Conservation (phyloP, 2,329 filamentous ascomycete genomes). For the Tolypocladium ovalisporum region DNA sequence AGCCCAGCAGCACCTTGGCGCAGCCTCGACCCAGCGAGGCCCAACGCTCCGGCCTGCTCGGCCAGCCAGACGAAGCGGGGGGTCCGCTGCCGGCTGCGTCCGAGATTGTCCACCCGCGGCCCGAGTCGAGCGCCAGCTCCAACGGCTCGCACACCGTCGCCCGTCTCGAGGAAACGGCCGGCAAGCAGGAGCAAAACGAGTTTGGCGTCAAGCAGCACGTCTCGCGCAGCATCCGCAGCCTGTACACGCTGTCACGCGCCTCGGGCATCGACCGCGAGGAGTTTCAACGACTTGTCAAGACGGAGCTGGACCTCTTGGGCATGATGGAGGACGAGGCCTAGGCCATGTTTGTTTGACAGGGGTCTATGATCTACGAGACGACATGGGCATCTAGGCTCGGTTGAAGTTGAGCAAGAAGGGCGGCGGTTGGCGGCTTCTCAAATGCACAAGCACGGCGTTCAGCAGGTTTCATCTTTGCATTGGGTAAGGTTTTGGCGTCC, state of each 20-base stretch:
- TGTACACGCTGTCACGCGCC: conserved; percentile 59
- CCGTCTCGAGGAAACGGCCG: conserved; percentile 45
- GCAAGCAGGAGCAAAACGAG: conserved; percentile 51
- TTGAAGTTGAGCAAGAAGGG: not conserved
- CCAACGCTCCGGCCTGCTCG: not conserved
- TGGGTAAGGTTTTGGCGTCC: not conserved
- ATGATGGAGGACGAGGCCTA: conserved; percentile 51
- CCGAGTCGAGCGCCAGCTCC: conserved; percentile 46
- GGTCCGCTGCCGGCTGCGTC: conserved; percentile 9
- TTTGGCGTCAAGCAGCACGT: conserved; percentile 72
- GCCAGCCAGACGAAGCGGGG: not conserved
- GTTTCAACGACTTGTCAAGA: conserved; percentile 61
- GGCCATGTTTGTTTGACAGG: not conserved
- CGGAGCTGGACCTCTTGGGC: conserved; percentile 58
- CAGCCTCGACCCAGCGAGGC: not conserved
- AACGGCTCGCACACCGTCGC: conserved; percentile 48
- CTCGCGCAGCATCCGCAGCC: conserved; percentile 63
- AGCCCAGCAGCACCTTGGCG: conserved; percentile 18
- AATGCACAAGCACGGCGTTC: conserved; percentile 1
- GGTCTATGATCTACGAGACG: no score
- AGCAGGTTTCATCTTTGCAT: not conserved
- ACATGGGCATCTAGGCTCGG: not conserved
- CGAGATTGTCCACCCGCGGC: conserved; percentile 44
- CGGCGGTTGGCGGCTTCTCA: not conserved
- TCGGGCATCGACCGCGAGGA: conserved; percentile 65